phyloP scores from a whole-genome alignment of 768 basidiomycete genomes.

The Serendipita sp. region DNA sequence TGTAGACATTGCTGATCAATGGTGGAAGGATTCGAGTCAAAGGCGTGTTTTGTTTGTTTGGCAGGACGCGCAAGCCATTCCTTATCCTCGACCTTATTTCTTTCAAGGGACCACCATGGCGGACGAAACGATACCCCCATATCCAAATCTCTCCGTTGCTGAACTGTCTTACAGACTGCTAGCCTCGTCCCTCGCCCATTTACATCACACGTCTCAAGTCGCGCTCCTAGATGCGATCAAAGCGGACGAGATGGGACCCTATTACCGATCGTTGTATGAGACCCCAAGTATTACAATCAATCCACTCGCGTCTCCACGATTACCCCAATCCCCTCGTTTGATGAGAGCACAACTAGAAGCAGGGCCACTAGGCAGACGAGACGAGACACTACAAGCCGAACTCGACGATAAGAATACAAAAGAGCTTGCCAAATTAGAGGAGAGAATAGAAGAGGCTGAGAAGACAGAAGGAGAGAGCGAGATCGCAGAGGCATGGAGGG shows the following conservation, averaged over 20 bases:
- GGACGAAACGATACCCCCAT: slow-evolving; percentile 68
- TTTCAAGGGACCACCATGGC: slow-evolving; percentile 34
- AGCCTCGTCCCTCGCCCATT: slow-evolving; percentile 37
- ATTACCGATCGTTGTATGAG: slow-evolving; percentile 28
- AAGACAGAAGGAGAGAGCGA: slow-evolving; percentile 88
- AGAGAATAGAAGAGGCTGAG: slow-evolving; percentile 66
- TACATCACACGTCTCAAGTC: slow-evolving; percentile 50
- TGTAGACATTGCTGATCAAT: neutral
- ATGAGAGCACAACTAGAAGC: slow-evolving; percentile 7
- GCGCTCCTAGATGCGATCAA: slow-evolving; percentile 58
- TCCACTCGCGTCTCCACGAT: slow-evolving; percentile 1
- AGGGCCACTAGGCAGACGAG: slow-evolving; percentile 27
- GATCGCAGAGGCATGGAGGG: slow-evolving; percentile 73
- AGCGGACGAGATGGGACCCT: slow-evolving; percentile 69
- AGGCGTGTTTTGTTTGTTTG: neutral
- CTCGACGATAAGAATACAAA: slow-evolving; percentile 57
- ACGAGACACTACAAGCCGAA: slow-evolving; percentile 33
- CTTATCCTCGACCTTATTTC: neutral
- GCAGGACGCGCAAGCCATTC: slow-evolving; percentile 9
- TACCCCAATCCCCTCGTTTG: slow-evolving; percentile 8
- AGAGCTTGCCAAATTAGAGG: slow-evolving; percentile 58
- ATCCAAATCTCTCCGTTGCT: slow-evolving; percentile 70
- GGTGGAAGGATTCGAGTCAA: neutral
- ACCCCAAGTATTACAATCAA: slow-evolving; percentile 1
- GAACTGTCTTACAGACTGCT: slow-evolving; percentile 65